Evolutionary conservation across 2,329 filamentous ascomycete genomes (phyloP), one percentile per base, ranked within the genome.

Genomic region (Curvularia verruculosa): DNA sequence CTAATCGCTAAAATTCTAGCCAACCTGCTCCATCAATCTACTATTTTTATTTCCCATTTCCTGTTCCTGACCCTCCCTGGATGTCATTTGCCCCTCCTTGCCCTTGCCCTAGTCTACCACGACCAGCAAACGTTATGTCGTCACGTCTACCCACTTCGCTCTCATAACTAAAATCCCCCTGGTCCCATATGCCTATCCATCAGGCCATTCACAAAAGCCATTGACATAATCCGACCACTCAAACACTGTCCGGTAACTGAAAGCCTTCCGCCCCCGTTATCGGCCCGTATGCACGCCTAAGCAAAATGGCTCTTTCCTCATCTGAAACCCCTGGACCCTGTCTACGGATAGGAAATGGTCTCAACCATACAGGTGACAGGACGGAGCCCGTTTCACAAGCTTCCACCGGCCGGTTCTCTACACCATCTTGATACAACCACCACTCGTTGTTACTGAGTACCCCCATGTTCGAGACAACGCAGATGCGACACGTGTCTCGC

Each of bases 401-500:
- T 45, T 40, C 29, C 29, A 29, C 31, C 34, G 15, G 15, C 36
- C 12, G 8, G 8, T 26, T 4, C 13, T 5, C 21, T 24, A 43
- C 40, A 26, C 40, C 31, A 18, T 37, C 34, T 48, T 48, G 46
- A 36, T 13, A 48, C 52, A 18, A 54, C 26, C 12, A 36, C 37
- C 45, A 44, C 45, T 50, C 29, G 28, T 23, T 34, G 40, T 19
- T 24, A 8, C 31, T 26, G 3, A 13, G 19, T 18, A 12, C 12
- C 19, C 40, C 29, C 21, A 24, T 26, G 15, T 36, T 50, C 39
- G 47, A 54, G 52, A 54, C 46, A 43, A 9, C 36, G 18, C 36
- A 28, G 29, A 43, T 44, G 52, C 52, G 47, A 54, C 47, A 44
- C 52, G 47, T 47, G 52, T 54, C 52, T 54, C 52, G 47, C 29